Evolutionary conservation across 805 yeast species (phyloP).

Genomic region (Cyberlindnera nakhonratchasimensis): DNA sequence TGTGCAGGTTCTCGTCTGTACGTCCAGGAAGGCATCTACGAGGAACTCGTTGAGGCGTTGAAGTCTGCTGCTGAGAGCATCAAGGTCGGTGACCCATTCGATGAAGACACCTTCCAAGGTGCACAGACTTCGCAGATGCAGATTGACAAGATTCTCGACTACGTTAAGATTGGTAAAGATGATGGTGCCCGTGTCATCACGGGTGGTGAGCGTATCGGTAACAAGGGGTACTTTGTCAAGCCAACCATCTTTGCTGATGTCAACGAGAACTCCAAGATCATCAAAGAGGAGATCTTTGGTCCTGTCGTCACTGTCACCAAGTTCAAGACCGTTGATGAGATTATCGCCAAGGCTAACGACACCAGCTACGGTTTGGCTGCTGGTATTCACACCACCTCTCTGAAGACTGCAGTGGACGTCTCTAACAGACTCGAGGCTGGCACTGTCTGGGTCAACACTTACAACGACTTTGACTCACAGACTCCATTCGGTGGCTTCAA

Average conservation of each 20-base stretch:
- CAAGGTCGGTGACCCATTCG: constrained; percentile 80
- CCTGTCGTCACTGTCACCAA: constrained; percentile 79
- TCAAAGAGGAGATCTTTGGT: constrained; percentile 89
- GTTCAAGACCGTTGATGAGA: constrained; percentile 72
- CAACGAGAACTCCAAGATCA: constrained; percentile 66
- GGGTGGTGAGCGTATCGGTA: constrained; percentile 78
- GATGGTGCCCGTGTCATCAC: constrained; percentile 70
- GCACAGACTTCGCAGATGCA: constrained; percentile 71
- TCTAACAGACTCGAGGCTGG: constrained; percentile 71
- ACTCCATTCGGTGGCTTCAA: constrained; percentile 93
- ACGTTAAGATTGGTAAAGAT: constrained; percentile 58
- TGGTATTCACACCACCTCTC: constrained; percentile 72
- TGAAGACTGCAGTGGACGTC: constrained; percentile 63
- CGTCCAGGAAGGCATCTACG: constrained; percentile 72
- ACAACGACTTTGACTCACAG: constrained; percentile 79
- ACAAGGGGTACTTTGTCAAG: constrained; percentile 66
- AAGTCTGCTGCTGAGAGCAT: constrained; percentile 43
- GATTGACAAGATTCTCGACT: constrained; percentile 59
- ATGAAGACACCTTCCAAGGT: constrained; percentile 66
- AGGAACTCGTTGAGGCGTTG: constrained; percentile 58
- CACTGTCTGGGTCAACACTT: constrained; percentile 80
- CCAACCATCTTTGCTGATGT: constrained; percentile 91
- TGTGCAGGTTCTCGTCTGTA: constrained; percentile 89
- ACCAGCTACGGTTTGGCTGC: constrained; percentile 85
- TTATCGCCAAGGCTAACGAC: constrained; percentile 68